phyloP scores from a whole-genome alignment of 1,139 yeast genomes.

The Taphrina wiesneri region DNA sequence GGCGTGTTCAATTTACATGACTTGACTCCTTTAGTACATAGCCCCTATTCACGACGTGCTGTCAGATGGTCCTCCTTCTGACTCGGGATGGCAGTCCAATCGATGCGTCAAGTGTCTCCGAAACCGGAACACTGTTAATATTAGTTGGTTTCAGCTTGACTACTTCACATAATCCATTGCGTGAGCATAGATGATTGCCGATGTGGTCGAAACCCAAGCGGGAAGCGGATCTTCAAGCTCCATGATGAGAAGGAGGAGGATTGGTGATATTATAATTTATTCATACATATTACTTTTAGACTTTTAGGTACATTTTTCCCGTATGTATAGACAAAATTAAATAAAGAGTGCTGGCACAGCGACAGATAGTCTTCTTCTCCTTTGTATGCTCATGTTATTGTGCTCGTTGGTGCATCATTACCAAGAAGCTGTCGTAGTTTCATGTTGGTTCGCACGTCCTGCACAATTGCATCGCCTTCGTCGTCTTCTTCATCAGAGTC shows the following conservation, averaged over 20 bases:
- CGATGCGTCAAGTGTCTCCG: neutral
- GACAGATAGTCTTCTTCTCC: neutral
- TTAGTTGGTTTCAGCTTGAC: neutral
- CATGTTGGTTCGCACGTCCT: slow-evolving; percentile 32
- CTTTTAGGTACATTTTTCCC: neutral
- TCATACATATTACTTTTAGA: neutral
- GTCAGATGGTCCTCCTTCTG: too few relatives aligned
- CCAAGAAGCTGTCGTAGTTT: slow-evolving; percentile 28
- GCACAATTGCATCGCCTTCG: slow-evolving; percentile 30
- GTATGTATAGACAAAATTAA: neutral
- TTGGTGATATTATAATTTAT: neutral
- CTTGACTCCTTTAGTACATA: neutral
- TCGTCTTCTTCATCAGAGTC: slow-evolving; percentile 29
- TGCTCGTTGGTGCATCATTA: slow-evolving; percentile 27
- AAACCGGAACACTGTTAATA: neutral
- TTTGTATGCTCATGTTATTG: neutral
- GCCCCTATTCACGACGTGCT: too few relatives aligned
- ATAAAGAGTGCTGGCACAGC: neutral
- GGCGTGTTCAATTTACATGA: neutral
- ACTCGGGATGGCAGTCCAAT: neutral
- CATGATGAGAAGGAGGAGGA: neutral
- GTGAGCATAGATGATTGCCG: too few relatives aligned
- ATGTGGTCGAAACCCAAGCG: neutral
- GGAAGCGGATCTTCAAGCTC: neutral
- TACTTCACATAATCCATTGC: too few relatives aligned